Base-by-base conservation (phyloP, 768 basidiomycete species). In the Pisolithus orientalis region DNA sequence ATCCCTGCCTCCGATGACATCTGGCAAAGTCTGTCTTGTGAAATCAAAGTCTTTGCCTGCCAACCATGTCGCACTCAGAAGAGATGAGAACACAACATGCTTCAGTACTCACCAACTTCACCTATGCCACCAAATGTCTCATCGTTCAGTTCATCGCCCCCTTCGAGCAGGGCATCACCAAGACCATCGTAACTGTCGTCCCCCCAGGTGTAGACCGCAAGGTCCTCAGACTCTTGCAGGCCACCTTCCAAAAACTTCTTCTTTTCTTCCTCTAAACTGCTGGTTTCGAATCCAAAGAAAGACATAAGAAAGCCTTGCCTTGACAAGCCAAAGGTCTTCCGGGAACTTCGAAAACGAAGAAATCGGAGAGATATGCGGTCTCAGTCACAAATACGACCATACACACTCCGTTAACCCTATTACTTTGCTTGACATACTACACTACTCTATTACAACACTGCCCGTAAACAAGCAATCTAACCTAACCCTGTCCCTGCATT, bases 1-100 rank as follows among this genome's bases (percentile, higher is more conserved):
- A 47, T 44, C 53, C 42, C 44, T 57, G 21, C 7, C 11, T 34
- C 43, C 49, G 42, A 43, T 6, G 38, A 62, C 50, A 48, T 68
- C 63, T 49, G 65, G 67, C 50, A 76, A 51, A 6, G 67, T 51
- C 44, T 72, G 75, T 47, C 70, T 77, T 17, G 85, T 74, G 69
- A 94, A 96, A 74, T 95, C 90, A 65, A 95, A 96, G 70, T 95
- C 93, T 65, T 85, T 89, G 66, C 89, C 93, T 94, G 64, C 5
- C 51, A 57, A 52, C 53, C 58, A 63, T 62, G 54, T 32, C 37
- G 34, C 51, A 44, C 32, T 38, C 8, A 31, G 14, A 52, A 45
- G 2, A 32, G n/a, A 29, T 10, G 37, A 17, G 16, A 48, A 25
- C 34, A 27, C 6, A 17, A 17, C 40, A 34, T 34, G 13, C 25